phyloP scores from a whole-genome alignment of 208 protist genomes.

The Acanthamoeba healyi region DNA sequence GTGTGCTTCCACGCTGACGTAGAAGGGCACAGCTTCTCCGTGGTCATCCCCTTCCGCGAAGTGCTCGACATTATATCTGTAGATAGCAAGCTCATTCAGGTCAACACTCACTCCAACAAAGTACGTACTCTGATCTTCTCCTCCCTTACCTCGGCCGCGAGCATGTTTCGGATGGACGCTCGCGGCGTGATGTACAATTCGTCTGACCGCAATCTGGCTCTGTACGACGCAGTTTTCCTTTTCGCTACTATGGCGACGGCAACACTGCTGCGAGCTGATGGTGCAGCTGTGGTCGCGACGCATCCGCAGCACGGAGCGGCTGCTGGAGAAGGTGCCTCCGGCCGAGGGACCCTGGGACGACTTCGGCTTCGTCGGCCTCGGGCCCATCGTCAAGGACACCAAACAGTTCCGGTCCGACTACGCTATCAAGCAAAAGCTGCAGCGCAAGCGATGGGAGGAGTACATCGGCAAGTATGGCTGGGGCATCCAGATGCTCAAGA shows the following conservation, averaged over 20 bases:
- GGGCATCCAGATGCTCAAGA: conserved; percentile 74
- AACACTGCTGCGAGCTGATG: conserved; percentile 75
- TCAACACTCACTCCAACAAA: conserved; percentile 70
- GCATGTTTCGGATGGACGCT: too few relatives aligned
- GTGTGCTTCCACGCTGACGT: conserved; percentile 60
- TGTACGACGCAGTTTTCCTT: conserved; percentile 62
- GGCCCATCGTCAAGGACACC: conserved; percentile 50
- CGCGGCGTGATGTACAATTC: neutral
- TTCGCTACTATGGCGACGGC: conserved; percentile 67
- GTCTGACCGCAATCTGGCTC: neutral
- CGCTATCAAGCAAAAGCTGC: conserved; percentile 33
- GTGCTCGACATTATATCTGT: conserved; percentile 68
- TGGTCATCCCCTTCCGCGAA: conserved; percentile 71
- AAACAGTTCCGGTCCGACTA: conserved; percentile 66
- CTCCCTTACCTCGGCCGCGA: neutral
- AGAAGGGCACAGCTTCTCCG: conserved; percentile 64
- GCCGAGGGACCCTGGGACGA: conserved; percentile 30
- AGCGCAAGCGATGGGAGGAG: conserved; percentile 48
- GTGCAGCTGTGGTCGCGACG: conserved; percentile 72
- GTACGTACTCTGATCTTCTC: too few relatives aligned
- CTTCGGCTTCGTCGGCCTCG: conserved; percentile 56
- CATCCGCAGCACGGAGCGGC: conserved; percentile 32
- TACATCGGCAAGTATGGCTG: conserved; percentile 70
- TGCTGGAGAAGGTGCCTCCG: conserved; percentile 67
- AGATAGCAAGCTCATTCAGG: conserved; percentile 67